Evolutionary conservation across 176 grass and related monocot genomes (phyloP), one percentile per base, ranked within the genome.

Genomic region (Musa schizocarpa): DNA sequence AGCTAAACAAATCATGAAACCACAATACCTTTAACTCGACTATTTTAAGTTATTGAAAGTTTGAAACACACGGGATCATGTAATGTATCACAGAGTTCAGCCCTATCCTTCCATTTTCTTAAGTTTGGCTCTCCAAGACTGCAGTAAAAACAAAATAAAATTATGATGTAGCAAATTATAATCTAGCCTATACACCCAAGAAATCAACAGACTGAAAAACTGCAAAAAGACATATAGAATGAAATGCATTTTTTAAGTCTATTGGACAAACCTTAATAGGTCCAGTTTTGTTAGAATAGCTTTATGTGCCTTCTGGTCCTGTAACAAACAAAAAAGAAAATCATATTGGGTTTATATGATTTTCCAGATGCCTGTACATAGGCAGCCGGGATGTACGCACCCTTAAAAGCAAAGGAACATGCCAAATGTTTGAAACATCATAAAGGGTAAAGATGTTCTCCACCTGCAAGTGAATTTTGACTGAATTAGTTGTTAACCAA

Each of bases 391-490:
- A 53, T 70, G 67, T 13, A 65, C 65, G 17, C 58, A 87, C 85
- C 77, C 34, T 58, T 59, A 87, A 64, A 54, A 87, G 65, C 74
- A 87, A 76, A 75, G 85, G 85, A 52, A 87, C 79, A 21, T 58
- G 81, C 81, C 85, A 87, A 52, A 87, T 83, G 74, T 87, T 83
- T 59, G 85, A 10, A 20, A 87, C 85, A 73, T 87, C 81, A 80
- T 72, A 80, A 53, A 87, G 81, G 26, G 81, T 87, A 56, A 87
- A 71, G 64, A 87, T 83, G 61, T 79, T 77, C 23, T 69, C 77
- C 70, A 26, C 82, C 85, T 87, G 65, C 53, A 57, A 74, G 20
- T 53, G 11, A 59, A 76, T 56, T 75, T 57, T 43, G 34, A 43
- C 34, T 79, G 16, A 72, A 72, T 62, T 48, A 63, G 1, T 74